Evolutionary conservation across 2,329 filamentous ascomycete species (phyloP).

Genomic region (Diaporthe destruens): DNA sequence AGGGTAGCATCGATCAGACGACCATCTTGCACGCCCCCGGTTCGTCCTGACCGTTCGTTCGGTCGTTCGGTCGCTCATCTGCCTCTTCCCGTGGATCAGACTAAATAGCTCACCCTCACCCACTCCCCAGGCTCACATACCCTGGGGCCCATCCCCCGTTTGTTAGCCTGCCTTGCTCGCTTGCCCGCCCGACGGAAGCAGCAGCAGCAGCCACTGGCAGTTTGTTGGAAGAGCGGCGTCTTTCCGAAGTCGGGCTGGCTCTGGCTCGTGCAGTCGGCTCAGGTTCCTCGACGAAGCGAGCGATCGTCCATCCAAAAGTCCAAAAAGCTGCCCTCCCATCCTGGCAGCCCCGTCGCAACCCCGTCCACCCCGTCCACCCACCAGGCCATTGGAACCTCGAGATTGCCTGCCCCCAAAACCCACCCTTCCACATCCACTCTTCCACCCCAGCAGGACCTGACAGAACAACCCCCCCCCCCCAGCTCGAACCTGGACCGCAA

Average conservation of each 20-base stretch:
- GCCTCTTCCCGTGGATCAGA: background rate
- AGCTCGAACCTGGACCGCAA: constrained; percentile 39
- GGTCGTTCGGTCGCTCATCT: background rate
- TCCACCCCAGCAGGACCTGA: constrained; percentile 34
- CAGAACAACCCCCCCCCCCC: constrained; percentile 37
- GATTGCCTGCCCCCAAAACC: constrained; percentile 32
- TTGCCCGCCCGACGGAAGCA: too few relatives aligned
- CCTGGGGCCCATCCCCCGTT: too few relatives aligned
- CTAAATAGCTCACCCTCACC: background rate
- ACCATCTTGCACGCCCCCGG: constrained; percentile 24
- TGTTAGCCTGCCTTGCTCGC: too few relatives aligned
- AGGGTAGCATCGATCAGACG: constrained; percentile 26
- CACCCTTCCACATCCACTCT: constrained; percentile 25
- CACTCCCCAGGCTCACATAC: background rate
- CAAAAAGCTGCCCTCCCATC: constrained; percentile 21
- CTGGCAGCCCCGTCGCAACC: constrained; percentile 21
- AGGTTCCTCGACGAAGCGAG: constrained; percentile 27
- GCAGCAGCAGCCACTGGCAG: too few relatives aligned
- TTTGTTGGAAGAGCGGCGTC: constrained; percentile 2
- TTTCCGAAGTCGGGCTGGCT: constrained; percentile 34
- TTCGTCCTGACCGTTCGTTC: constrained; percentile 23
- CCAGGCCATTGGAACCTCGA: constrained; percentile 25
- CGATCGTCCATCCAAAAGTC: constrained; percentile 28
- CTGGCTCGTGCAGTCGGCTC: constrained; percentile 20
- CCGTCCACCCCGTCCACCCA: constrained; percentile 26